These are phyloP conservation scores for Arachis hypogaea DNA, from an alignment of 306 rosid species.

Conservation along the genomic window DNA sequence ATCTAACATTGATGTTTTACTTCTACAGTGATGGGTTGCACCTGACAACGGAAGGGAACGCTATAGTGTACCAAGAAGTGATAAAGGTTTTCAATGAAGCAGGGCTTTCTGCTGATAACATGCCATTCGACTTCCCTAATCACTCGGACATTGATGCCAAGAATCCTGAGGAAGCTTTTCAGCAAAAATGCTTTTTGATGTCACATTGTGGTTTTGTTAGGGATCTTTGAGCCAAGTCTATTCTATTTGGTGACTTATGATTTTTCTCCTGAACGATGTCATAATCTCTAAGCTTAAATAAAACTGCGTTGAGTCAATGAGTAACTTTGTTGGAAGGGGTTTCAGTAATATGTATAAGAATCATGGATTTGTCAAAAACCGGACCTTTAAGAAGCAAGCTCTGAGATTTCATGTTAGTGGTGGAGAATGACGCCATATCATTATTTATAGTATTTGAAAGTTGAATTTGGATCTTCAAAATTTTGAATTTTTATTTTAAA, in stretches of 20 bases:
- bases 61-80: slow-evolving; percentile 52
- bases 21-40: slow-evolving; percentile 84
- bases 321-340: too few relatives aligned
- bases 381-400: too few relatives aligned
- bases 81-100: slow-evolving; percentile 45
- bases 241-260: slow-evolving; percentile 27
- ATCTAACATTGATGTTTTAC: slow-evolving; percentile 28
- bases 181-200: slow-evolving; percentile 48
- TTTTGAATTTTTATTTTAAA: too few relatives aligned
- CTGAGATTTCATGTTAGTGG: too few relatives aligned
- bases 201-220: slow-evolving; percentile 1
- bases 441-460: too few relatives aligned
- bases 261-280: slow-evolving; percentile 29
- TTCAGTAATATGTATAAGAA: too few relatives aligned
- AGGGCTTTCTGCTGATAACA: slow-evolving; percentile 56
- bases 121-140: slow-evolving; percentile 90
- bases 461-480: too few relatives aligned
- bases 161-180: slow-evolving; percentile 74
- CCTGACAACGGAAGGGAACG: slow-evolving; percentile 83
- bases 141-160: slow-evolving; percentile 67
- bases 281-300: neutral
- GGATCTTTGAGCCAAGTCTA: slow-evolving; percentile 16
- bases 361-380: too few relatives aligned
- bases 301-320: too few relatives aligned
- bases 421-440: too few relatives aligned